These are phyloP conservation scores for Teratosphaeriaceae sp. DNA, from an alignment of 2,329 filamentous ascomycete genomes.

Conservation along the genomic window DNA sequence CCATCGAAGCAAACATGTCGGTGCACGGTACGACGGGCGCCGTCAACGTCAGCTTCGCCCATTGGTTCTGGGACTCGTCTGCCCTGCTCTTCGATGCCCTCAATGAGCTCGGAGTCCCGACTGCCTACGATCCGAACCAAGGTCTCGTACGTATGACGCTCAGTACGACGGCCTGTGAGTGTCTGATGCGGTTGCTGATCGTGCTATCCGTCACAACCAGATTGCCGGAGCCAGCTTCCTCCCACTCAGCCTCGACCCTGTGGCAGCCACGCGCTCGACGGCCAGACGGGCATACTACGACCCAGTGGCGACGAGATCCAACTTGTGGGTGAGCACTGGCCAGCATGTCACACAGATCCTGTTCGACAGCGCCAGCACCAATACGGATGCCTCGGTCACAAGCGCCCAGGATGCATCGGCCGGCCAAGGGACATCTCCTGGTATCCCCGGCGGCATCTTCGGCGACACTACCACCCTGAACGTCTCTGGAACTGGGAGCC, in stretches of 20 bases:
- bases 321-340: conserved; percentile 31
- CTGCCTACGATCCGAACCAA: conserved; percentile 31
- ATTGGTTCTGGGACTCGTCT: conserved; percentile 33
- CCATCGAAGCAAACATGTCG: conserved; percentile 34
- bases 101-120: conserved; percentile 33
- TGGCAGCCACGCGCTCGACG: conserved; percentile 34
- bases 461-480: conserved; percentile 13
- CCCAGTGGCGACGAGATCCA: conserved; percentile 26
- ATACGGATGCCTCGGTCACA: conserved; percentile 10
- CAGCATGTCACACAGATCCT: conserved; percentile 32
- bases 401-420: conserved; percentile 7
- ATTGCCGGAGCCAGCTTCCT: conserved; percentile 34
- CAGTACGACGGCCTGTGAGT: too few species aligned
- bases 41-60: conserved; percentile 44
- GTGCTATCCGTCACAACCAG: too few species aligned
- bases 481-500: too few species aligned
- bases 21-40: conserved; percentile 42
- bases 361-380: conserved; percentile 17
- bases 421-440: conserved; percentile 16
- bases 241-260: conserved; percentile 30
- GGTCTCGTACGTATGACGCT: too few species aligned
- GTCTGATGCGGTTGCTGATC: too few species aligned
- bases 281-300: conserved; percentile 37
- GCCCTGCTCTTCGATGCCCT: conserved; percentile 32
- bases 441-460: too few species aligned